phyloP scores from a whole-genome alignment of 2,329 filamentous ascomycete species.

The Fusarium sp. region DNA sequence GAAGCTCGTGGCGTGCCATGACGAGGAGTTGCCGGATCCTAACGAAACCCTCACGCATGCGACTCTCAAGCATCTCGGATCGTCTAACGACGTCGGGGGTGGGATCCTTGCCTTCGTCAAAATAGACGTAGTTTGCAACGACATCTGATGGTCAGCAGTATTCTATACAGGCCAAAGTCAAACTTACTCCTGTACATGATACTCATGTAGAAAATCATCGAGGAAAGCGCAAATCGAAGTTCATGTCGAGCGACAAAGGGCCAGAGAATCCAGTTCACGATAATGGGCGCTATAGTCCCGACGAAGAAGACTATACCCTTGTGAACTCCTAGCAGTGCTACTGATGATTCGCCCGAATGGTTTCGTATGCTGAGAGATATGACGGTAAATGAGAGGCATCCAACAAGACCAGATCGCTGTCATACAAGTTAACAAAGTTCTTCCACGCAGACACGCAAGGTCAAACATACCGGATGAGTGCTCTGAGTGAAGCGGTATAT shows the following conservation, averaged over 20 bases:
- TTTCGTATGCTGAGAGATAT: slow-evolving; percentile 63
- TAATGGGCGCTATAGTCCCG: slow-evolving; percentile 67
- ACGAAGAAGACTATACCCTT: slow-evolving; percentile 67
- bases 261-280: slow-evolving; percentile 73
- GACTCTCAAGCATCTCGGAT: slow-evolving; percentile 72
- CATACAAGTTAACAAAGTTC: slow-evolving; percentile 25
- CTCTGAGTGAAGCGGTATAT: slow-evolving; percentile 70
- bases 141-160: slow-evolving; percentile 54
- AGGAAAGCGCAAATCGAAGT: slow-evolving; percentile 67
- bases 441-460: no score
- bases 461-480: slow-evolving; percentile 62
- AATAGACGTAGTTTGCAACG: slow-evolving; percentile 72
- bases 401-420: slow-evolving; percentile 70
- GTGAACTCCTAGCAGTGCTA: slow-evolving; percentile 60
- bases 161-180: neutral
- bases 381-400: slow-evolving; percentile 70
- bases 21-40: slow-evolving; percentile 69
- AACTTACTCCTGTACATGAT: slow-evolving; percentile 68
- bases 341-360: slow-evolving; percentile 52
- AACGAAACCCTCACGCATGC: slow-evolving; percentile 72
- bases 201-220: slow-evolving; percentile 71
- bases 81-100: slow-evolving; percentile 64
- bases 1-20: slow-evolving; percentile 71
- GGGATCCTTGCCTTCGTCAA: slow-evolving; percentile 67
- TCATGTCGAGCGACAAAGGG: slow-evolving; percentile 73